Base-by-base conservation (phyloP, 805 yeast species). In the Starmerella tilneyi region DNA sequence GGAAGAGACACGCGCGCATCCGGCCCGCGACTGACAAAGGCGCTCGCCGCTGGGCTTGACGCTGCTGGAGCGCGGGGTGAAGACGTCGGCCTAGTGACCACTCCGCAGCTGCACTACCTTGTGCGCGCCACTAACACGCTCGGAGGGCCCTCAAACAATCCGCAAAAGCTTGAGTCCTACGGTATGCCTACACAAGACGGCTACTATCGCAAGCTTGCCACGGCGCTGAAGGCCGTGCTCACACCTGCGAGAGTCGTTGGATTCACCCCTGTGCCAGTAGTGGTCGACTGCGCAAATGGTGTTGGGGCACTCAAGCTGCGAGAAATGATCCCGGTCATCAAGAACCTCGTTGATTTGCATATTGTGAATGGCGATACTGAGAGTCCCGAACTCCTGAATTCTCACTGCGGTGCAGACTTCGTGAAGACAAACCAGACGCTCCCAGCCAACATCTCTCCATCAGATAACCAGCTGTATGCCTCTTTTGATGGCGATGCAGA, bases 401-500 rank as follows among this genome's bases (percentile, higher is more conserved):
- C 67, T 20, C 71, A 76, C 41, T 89, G 97, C 60, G 98, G 98
- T 44, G 97, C 98, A 6, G 98, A 92, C 63, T 89, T 65, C 58
- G 98, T 92, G 45, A 92, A 92, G 63, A 85, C 96, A 3, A 76
- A 78, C 60, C 97, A 92, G 59, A 70, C 64, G 45, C 69, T 81
- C 36, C 98, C 98, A 7, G 62, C 67, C 3, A 79, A 78, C 31
- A 67, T 82, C 12, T 41, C 51, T 1, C 74, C 78, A 0, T 56
- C 52, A 2, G 65, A 74, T 5, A 63, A 66, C 35, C 29, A 15
- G n/a, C 65, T 88, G 42, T 81, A 76, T 56, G 81, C 94, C 6
- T 84, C 94, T 1, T 86, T 85, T 59, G 98, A 92, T 60, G 98
- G 98, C 41, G 98, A 92, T 62, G 97, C 98, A 4, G 98, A 92